Conservation (phyloP, 2,329 filamentous ascomycete species). For the Sarocladiaceae sp. region DNA sequence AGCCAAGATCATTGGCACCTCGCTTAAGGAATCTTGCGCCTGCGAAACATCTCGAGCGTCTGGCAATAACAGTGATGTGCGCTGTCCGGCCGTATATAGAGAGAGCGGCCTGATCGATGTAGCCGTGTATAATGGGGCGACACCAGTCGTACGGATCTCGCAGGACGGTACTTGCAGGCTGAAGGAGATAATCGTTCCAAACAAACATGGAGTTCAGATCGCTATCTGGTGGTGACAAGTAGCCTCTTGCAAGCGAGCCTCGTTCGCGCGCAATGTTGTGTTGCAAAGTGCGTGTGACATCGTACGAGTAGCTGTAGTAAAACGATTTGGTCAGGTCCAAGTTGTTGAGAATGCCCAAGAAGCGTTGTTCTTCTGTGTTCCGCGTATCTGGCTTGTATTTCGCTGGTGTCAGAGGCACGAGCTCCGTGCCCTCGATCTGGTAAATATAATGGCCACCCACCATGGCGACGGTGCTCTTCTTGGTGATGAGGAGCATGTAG, state of each 20-base stretch:
- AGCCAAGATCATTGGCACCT: slow-evolving; percentile 87
- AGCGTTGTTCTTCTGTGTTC: slow-evolving; percentile 84
- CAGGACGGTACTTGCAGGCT: slow-evolving; percentile 63
- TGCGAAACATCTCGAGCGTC: slow-evolving; percentile 87
- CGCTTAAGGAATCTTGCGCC: slow-evolving; percentile 92
- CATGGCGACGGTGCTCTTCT: slow-evolving; percentile 93
- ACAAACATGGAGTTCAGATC: slow-evolving; percentile 95
- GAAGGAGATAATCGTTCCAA: slow-evolving; percentile 88
- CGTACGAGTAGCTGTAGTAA: slow-evolving; percentile 98
- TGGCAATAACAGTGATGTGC: slow-evolving; percentile 89
- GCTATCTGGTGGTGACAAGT: slow-evolving; percentile 49
- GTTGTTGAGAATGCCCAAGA: slow-evolving; percentile 82
- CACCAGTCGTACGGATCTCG: slow-evolving; percentile 93
- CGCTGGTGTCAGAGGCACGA: slow-evolving; percentile 77
- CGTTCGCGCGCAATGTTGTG: slow-evolving; percentile 84
- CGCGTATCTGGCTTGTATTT: slow-evolving; percentile 69
- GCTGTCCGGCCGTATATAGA: slow-evolving; percentile 83
- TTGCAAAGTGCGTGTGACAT: slow-evolving; percentile 87
- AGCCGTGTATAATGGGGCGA: slow-evolving; percentile 89
- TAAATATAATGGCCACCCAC: slow-evolving; percentile 94
- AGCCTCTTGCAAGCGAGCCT: slow-evolving; percentile 59
- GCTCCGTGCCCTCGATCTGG: slow-evolving; percentile 87
- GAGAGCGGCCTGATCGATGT: slow-evolving; percentile 84
- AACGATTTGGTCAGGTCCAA: slow-evolving; percentile 87
- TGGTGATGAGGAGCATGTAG: slow-evolving; percentile 96